phyloP scores from a whole-genome alignment of 768 basidiomycete species.

The Lactifluus pinguis region DNA sequence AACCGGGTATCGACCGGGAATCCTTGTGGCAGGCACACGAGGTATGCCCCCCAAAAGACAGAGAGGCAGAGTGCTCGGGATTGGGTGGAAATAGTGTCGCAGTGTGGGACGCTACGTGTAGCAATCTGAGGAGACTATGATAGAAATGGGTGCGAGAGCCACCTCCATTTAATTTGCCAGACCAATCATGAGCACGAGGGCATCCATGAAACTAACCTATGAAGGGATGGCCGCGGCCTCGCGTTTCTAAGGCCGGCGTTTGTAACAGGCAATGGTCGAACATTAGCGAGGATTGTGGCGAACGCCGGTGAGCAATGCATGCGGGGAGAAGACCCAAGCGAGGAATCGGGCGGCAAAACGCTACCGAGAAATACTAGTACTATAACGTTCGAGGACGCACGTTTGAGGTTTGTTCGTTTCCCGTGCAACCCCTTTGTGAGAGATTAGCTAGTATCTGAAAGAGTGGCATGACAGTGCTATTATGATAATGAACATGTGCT shows the following conservation, averaged over 20 bases:
- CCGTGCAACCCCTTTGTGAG: not conserved
- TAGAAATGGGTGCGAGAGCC: not conserved
- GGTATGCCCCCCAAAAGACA: no score
- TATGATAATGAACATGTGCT: not conserved
- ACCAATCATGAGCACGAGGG: not conserved
- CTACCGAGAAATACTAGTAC: not conserved
- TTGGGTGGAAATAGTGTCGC: not conserved
- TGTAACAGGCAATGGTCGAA: not conserved
- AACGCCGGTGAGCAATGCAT: no score
- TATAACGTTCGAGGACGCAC: not conserved
- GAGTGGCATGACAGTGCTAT: not conserved
- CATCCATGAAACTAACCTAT: not conserved
- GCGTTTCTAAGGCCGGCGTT: not conserved
- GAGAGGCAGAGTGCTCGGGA: not conserved
- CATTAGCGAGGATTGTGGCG: no score
- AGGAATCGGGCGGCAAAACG: not conserved
- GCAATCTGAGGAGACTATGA: not conserved
- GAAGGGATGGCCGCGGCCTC: not conserved
- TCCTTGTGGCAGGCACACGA: not conserved
- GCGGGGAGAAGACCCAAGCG: not conserved
- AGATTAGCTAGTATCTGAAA: not conserved
- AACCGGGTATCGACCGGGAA: not conserved
- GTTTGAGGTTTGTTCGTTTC: not conserved
- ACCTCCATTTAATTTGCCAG: not conserved
- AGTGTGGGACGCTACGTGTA: not conserved